These are phyloP conservation scores for Boletus chippewaensis DNA, from an alignment of 1,284 basidiomycete species.

Conservation along the genomic window DNA sequence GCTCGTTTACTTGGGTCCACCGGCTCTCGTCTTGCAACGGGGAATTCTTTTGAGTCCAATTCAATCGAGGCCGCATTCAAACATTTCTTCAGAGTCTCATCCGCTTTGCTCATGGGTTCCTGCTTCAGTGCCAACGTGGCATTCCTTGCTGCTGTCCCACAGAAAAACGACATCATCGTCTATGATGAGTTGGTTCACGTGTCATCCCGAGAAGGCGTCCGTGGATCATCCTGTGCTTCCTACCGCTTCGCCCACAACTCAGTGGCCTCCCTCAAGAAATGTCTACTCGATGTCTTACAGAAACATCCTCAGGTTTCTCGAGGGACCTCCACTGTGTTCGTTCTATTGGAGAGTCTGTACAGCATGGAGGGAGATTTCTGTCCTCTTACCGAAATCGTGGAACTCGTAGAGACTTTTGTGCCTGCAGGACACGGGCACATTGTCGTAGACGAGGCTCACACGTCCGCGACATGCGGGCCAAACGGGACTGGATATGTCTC, in stretches of 20 bases:
- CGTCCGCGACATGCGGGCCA: constrained; percentile 40
- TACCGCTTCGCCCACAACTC: constrained; percentile 46
- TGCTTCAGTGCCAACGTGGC: constrained; percentile 59
- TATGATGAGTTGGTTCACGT: constrained; percentile 57
- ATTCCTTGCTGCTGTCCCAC: constrained; percentile 48
- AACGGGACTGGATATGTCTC: constrained; percentile 40
- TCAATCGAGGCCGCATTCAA: constrained; percentile 11
- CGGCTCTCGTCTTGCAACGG: constrained; percentile 50
- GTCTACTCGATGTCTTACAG: constrained; percentile 27
- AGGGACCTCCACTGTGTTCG: constrained; percentile 36
- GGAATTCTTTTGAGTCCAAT: constrained; percentile 33
- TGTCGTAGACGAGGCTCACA: constrained; percentile 53
- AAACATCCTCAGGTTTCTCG: constrained; percentile 18
- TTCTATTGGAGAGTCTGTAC: constrained; percentile 55
- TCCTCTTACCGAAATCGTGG: constrained; percentile 42
- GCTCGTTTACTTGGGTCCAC: constrained; percentile 44
- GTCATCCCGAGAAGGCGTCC: constrained; percentile 52
- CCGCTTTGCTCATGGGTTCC: constrained; percentile 52
- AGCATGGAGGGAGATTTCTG: constrained; percentile 62
- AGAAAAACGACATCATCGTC: constrained; percentile 46
- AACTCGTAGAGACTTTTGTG: constrained; percentile 31
- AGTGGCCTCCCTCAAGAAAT: constrained; percentile 23
- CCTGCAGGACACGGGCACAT: constrained; percentile 33
- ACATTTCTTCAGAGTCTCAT: constrained; percentile 21
- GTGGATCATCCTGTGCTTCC: constrained; percentile 32